Base-by-base conservation (phyloP, 352 stramenopile genomes). In the Globisporangium ultimum region DNA sequence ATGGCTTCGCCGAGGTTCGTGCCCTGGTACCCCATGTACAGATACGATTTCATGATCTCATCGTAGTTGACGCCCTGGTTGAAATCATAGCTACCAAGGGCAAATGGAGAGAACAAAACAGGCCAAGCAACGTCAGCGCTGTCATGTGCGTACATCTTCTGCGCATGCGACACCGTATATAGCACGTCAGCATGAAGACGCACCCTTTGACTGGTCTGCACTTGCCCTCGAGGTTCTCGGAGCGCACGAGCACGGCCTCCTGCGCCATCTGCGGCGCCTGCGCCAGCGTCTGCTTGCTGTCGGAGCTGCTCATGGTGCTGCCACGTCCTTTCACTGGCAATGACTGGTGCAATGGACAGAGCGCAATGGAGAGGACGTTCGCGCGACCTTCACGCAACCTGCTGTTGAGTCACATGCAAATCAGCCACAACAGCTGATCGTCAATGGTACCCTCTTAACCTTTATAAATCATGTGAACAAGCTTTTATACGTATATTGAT, bases 1-100 rank as follows among this genome's bases (percentile, higher is more conserved):
- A 99, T 94, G 11, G 97, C 97, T 38, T 96, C 73, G 49, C 88
- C 96, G 51, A 99, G 65, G 64, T 99, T 99, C 18, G 97, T 99
- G 46, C 95, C 97, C 78, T 98, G 93, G 71, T 97, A 98, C 38
- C 93, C 93, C 80, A 96, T 97, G 22, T 70, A 82, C 53, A 74
- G 48, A 67, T 97, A 97, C 36, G 78, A 67, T 58, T 83, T 67
- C 70, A 98, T 78, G 52, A 98, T 70, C 55, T 86, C 75, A 7
- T 85, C 84, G 38, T 97, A 93, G 70, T 97, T 63, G 32, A 97
- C 76, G 45, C 89, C 88, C 7, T 93, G 58, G 58, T 97, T 96
- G 67, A 97, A 98, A 65, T 98, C 90, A 58, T 96, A 96, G 49
- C 89, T 91, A 46, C 45, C 41, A 58, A 40, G 10, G 28, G 41